phyloP scores from a whole-genome alignment of 495 filamentous ascomycete genomes.

The Lasiosphaeris hirsuta region DNA sequence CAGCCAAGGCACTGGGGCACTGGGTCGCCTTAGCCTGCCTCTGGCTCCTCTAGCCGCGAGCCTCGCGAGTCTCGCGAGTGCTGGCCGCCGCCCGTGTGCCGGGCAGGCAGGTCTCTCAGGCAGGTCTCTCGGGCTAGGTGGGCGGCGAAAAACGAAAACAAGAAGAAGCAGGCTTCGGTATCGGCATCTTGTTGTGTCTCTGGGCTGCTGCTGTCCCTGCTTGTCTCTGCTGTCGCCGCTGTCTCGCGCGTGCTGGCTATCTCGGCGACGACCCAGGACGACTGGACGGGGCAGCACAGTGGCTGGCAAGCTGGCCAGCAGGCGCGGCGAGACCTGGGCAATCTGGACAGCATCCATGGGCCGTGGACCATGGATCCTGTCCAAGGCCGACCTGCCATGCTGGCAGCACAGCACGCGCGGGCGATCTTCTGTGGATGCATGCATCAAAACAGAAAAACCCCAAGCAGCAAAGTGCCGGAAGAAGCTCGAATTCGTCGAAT shows the following conservation, averaged over 20 bases:
- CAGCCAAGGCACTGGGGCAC: neutral
- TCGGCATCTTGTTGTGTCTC: neutral
- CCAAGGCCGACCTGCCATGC: conserved; percentile 18
- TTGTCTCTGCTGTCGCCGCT: neutral
- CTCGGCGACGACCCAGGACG: neutral
- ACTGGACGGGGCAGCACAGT: neutral
- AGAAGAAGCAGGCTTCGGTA: neutral
- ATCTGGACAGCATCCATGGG: too few species aligned
- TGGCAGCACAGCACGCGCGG: conserved; percentile 21
- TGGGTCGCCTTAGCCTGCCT: neutral
- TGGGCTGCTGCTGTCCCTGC: neutral
- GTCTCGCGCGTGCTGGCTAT: neutral
- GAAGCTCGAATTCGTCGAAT: conserved; percentile 1
- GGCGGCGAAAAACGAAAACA: neutral
- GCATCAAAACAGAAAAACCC: neutral
- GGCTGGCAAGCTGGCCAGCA: conserved; percentile 1
- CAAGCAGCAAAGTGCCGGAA: conserved; percentile 6
- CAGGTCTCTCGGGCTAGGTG: neutral
- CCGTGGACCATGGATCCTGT: too few species aligned
- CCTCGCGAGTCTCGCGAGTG: neutral
- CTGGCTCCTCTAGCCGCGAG: neutral
- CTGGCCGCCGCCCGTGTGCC: neutral
- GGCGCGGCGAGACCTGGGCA: neutral
- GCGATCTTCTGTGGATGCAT: conserved; percentile 21
- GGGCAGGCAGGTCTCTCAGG: neutral